Base-by-base conservation (phyloP, 495 filamentous ascomycete genomes). In the Penicillium mononematosum region DNA sequence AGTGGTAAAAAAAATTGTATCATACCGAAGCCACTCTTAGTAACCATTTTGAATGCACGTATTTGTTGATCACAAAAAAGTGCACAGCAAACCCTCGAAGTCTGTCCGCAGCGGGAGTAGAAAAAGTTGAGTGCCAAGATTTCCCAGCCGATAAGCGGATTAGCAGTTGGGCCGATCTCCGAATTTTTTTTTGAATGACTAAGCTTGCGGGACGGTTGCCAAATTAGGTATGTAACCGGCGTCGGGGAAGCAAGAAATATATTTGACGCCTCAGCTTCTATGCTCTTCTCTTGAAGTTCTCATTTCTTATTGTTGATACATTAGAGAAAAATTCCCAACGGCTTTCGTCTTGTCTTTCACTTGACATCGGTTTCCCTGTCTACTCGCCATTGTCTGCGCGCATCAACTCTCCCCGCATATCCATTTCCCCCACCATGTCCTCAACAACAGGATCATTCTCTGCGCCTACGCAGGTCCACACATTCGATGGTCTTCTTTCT, bases 401-500 rank as follows among this genome's bases (percentile, higher is more conserved):
- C 36, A 51, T 53, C 48, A 10, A 36, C 22, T 25, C 42, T 36
- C 50, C 50, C 58, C 50, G 36, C 58, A 43, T 47, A 45, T 58
- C 56, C 27, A 29, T 58, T 58, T 61, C 66, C 61, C 60, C 58
- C 56, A 60, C 60, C 55, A 79, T 78, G 75, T 59, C 74, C 10
- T 22, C 59, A 12, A 50, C 61, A 47, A 58, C 65, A 55, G 70
- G 70, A 60, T 70, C 74, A 5, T 91, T 86, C 68, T 81, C 84
- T 39, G 82, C 82, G 20, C 81, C 83, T 16, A 66, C 85, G 29
- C 78, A 85, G 60, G 69, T 71, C 22, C 80, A 84, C 61, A 74
- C 79, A 16, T 95, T 94, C 63, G 80, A 86, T 63, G 92, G 88
- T 9, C 71, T 96, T 29, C 81, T 97, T 4, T 96, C 96, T 61